These are phyloP conservation scores for Colletotrichum simmondsii DNA, from an alignment of 2,329 filamentous ascomycete species.

Conservation along the genomic window DNA sequence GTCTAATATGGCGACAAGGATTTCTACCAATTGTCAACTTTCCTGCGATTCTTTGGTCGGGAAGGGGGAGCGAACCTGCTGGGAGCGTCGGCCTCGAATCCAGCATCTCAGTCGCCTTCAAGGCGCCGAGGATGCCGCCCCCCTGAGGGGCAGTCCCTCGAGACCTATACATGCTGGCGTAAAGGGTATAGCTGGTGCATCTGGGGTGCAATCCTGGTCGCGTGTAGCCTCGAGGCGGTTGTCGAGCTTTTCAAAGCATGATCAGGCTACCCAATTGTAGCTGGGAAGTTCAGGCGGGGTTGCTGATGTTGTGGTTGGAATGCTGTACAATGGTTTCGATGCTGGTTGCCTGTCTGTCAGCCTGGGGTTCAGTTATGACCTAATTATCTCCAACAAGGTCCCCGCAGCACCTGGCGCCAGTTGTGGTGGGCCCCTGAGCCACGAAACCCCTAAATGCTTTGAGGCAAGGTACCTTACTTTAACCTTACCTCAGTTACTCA, in stretches of 20 bases:
- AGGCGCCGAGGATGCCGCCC: constrained; percentile 75
- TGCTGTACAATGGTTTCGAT: constrained; percentile 16
- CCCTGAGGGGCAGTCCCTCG: constrained; percentile 53
- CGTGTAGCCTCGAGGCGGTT: constrained; percentile 5
- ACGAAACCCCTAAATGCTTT: constrained; percentile 3
- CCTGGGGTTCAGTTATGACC: constrained; percentile 2
- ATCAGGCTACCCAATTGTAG: neutral
- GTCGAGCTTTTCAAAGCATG: constrained; percentile 18
- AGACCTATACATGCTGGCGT: constrained; percentile 54
- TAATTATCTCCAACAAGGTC: constrained; percentile 16
- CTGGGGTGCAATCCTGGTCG: constrained; percentile 3
- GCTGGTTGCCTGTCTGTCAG: constrained; percentile 21
- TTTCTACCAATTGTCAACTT: constrained; percentile 65
- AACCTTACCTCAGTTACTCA: neutral
- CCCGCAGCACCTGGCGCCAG: constrained; percentile 30
- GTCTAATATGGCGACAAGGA: constrained; percentile 88
- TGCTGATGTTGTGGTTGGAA: constrained; percentile 18
- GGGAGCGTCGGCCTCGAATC: constrained; percentile 83
- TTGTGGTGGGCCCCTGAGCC: constrained; percentile 5
- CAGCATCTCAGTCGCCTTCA: constrained; percentile 84
- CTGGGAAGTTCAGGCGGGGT: constrained; percentile 14
- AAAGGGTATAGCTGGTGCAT: constrained; percentile 18
- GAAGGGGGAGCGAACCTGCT: constrained; percentile 68
- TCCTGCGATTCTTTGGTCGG: constrained; percentile 4
- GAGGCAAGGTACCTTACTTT: neutral